Percentiles rank a stretch among this genome's conserved stretches.
phyloP scores from a whole-genome alignment of 2,329 filamentous ascomycete species.

The Trichoderma breve region DNA sequence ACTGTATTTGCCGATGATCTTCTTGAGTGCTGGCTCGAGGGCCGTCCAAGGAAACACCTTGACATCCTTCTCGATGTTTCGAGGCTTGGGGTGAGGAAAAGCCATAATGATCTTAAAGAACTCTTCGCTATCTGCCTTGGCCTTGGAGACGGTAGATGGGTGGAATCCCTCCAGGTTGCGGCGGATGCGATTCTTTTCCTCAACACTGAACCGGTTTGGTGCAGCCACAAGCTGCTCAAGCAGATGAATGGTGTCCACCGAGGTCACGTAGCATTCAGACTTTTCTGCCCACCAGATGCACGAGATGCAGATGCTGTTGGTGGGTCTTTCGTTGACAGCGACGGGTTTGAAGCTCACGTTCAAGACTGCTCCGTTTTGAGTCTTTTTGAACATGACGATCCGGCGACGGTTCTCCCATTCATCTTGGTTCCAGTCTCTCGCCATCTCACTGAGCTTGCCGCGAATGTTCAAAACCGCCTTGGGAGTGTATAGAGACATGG shows the following conservation, averaged over 20 bases:
- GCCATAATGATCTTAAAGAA: slow-evolving; percentile 99
- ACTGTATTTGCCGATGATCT: slow-evolving; percentile 96
- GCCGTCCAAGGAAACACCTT: slow-evolving; percentile 99
- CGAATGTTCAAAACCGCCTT: slow-evolving; percentile 84
- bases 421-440: slow-evolving; percentile 75
- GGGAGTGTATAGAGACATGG: slow-evolving; percentile 75
- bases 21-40: slow-evolving; percentile 81
- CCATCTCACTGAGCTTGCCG: slow-evolving; percentile 83
- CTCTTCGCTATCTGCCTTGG: slow-evolving; percentile 86
- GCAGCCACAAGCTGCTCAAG: slow-evolving; percentile 82
- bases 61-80: slow-evolving; percentile 98
- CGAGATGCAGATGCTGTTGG: slow-evolving; percentile 89
- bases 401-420: slow-evolving; percentile 77
- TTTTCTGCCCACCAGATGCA: slow-evolving; percentile 98
- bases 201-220: slow-evolving; percentile 80
- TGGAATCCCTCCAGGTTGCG: slow-evolving; percentile 94
- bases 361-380: slow-evolving; percentile 78
- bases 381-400: slow-evolving; percentile 84
- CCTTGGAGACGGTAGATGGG: slow-evolving; percentile 89
- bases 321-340: slow-evolving; percentile 71
- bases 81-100: slow-evolving; percentile 89
- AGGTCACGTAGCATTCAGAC: slow-evolving; percentile 87
- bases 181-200: slow-evolving; percentile 97
- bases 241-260: slow-evolving; percentile 94
- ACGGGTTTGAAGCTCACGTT: slow-evolving; percentile 77